Percentiles rank a stretch among this genome's conserved stretches.
These are phyloP conservation scores for Pythium rishiriense DNA, from an alignment of 352 stramenopile genomes.

Conservation along the genomic window DNA sequence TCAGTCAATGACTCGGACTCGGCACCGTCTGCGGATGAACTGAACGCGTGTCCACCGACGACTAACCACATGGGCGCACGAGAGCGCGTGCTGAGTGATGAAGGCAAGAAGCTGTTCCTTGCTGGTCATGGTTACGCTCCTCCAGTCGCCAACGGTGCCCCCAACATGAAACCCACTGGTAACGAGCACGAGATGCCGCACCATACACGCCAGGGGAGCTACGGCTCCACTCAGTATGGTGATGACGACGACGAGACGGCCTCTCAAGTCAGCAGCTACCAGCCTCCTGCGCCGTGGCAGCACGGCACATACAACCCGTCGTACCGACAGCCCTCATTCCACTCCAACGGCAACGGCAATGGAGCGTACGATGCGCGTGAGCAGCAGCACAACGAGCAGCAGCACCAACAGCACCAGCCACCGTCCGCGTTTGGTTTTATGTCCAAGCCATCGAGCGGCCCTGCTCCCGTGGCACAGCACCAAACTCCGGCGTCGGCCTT, in stretches of 20 bases:
- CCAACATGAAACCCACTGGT: conserved; percentile 12
- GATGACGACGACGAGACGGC: conserved; percentile 53
- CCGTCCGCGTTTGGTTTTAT: conserved; percentile 59
- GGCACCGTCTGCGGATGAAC: conserved; percentile 43
- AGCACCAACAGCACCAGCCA: background rate
- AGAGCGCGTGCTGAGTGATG: conserved; percentile 78
- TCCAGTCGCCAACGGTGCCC: conserved; percentile 7
- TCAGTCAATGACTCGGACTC: conserved; percentile 53
- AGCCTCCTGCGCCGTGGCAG: conserved; percentile 32
- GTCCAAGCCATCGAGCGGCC: background rate
- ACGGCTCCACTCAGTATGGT: conserved; percentile 56
- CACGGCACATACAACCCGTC: conserved; percentile 54
- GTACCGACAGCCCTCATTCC: conserved; percentile 19
- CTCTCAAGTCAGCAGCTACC: conserved; percentile 41
- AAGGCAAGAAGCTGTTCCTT: conserved; percentile 84
- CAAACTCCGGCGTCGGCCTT: conserved; percentile 56
- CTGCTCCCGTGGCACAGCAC: conserved; percentile 3
- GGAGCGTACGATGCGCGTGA: background rate
- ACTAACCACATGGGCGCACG: conserved; percentile 65
- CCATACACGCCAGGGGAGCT: conserved; percentile 45
- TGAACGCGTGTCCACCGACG: conserved; percentile 59
- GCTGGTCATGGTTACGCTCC: conserved; percentile 42
- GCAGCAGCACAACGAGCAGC: background rate
- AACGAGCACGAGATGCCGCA: conserved; percentile 38
- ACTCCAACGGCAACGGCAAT: conserved; percentile 25